Evolutionary conservation across 2,329 filamentous ascomycete species (phyloP).

Genomic region (Herpotrichia juniperi): DNA sequence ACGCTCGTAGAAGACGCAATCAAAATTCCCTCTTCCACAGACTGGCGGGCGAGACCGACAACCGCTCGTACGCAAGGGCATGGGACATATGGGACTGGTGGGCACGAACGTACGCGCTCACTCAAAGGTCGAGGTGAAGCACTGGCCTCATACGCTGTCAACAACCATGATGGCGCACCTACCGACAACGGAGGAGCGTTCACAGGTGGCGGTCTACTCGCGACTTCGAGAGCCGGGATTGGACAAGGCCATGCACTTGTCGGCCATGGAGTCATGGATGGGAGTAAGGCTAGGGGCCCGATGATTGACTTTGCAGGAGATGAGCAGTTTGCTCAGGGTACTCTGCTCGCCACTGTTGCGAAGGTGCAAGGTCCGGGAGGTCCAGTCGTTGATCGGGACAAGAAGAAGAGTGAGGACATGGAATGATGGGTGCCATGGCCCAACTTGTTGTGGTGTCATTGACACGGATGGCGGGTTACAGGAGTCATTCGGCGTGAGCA

Average conservation of each 20-base stretch:
- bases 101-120: constrained; percentile 40
- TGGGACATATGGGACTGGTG: constrained; percentile 33
- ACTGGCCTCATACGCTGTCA: constrained; percentile 38
- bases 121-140: constrained; percentile 43
- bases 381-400: constrained; percentile 47
- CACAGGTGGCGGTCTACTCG: constrained; percentile 53
- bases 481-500: too few species aligned
- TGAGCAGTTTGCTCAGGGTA: constrained; percentile 53
- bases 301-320: constrained; percentile 52
- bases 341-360: constrained; percentile 53
- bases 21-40: constrained; percentile 48
- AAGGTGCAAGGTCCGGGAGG: constrained; percentile 32
- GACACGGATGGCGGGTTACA: too few species aligned
- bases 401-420: constrained; percentile 27
- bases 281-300: constrained; percentile 50
- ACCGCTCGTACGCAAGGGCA: constrained; percentile 27
- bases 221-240: constrained; percentile 45
- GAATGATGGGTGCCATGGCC: constrained; percentile 7
- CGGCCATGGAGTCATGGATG: constrained; percentile 55
- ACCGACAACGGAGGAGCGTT: constrained; percentile 47
- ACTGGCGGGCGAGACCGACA: constrained; percentile 50
- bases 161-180: constrained; percentile 37
- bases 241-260: constrained; percentile 45
- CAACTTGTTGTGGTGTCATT: too few species aligned
- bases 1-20: constrained; percentile 51